Percentiles rank a stretch among this genome's conserved stretches.
These are phyloP conservation scores for Phytophthora sansomeana DNA, from an alignment of 352 stramenopile species.

Conservation along the genomic window DNA sequence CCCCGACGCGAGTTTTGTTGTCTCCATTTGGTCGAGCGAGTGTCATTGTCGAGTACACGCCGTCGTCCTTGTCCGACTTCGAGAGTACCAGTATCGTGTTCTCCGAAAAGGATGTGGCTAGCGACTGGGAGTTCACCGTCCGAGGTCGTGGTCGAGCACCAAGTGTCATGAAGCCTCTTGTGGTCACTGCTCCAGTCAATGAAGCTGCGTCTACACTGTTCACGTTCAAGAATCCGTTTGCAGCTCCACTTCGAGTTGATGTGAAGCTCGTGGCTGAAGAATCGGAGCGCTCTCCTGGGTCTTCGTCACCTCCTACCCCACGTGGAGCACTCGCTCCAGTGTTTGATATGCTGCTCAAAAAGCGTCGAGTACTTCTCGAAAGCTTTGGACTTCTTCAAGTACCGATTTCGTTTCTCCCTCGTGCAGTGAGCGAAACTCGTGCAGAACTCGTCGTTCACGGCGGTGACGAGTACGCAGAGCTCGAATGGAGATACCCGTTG, in stretches of 20 bases:
- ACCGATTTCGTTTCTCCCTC: conserved; percentile 91
- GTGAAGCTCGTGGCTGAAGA: conserved; percentile 68
- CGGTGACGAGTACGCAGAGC: conserved; percentile 67
- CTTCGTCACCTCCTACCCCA: conserved; percentile 6
- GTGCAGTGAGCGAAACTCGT: conserved; percentile 69
- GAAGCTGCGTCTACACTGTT: conserved; percentile 90
- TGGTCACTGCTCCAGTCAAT: conserved; percentile 73
- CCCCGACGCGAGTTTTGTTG: conserved; percentile 46
- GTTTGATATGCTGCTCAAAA: conserved; percentile 85
- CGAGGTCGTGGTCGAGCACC: conserved; percentile 80
- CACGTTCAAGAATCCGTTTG: conserved; percentile 94
- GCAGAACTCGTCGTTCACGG: conserved; percentile 76
- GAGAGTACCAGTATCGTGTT: conserved; percentile 80
- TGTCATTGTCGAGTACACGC: conserved; percentile 90
- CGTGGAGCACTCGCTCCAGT: conserved; percentile 23
- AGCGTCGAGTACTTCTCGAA: conserved; percentile 75
- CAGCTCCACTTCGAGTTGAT: conserved; percentile 78
- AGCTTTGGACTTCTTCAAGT: conserved; percentile 89
- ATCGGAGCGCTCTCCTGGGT: conserved; percentile 2
- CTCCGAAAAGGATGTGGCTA: conserved; percentile 75
- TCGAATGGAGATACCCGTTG: conserved; percentile 84
- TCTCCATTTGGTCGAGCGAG: conserved; percentile 72
- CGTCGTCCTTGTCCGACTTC: conserved; percentile 87
- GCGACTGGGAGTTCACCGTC: conserved; percentile 91
- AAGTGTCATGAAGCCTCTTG: conserved; percentile 91